Base-by-base conservation (phyloP, 2,329 filamentous ascomycete species). In the Talaromyces sp. region DNA sequence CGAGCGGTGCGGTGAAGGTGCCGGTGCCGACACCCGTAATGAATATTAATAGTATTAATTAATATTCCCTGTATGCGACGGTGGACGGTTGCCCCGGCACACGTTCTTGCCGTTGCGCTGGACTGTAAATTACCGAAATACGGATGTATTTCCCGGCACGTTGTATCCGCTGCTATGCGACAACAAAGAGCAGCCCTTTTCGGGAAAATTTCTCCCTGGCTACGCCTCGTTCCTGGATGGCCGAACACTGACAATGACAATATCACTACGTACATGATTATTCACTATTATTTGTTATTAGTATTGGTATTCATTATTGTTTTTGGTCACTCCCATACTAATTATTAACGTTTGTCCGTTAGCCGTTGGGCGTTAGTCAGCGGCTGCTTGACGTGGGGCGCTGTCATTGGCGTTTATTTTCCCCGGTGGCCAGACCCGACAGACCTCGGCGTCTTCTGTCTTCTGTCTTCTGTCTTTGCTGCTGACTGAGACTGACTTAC, bases 341-440 rank as follows among this genome's bases (percentile, higher is more conserved):
- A n/a, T n/a, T n/a, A n/a, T n/a, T n/a, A n/a, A n/a, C n/a, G n/a
- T n/a, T n/a, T n/a, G n/a, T n/a, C n/a, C n/a, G n/a, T n/a, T n/a
- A n/a, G 8, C 43, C 43, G 43, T 46, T 46, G 43, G 21, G 19
- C 43, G 5, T 46, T 46, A 46, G 43, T 46, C 43, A 46, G 43
- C 43, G 43, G 43, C 24, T 19, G 29, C 66, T 64, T 70, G 69
- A 71, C 69, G 70, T 71, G 69, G 70, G 64, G 65, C 52, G 58
- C 64, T n/a, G 38, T 65, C 62, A 71, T 71, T 71, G 69, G 69
- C 59, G 65, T 65, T 53, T 53, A 50, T 61, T 50, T 43, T 49
- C 43, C 19, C 27, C 49, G 31, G 31, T 38, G 35, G 35, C 35
- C 35, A 38, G 35, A 38, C 35, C 35, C n/a, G 35, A 14, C 35